A percentile compares a stretch with the other conserved stretches of the same genome.
These are phyloP conservation scores for Elongisporangium prolatum DNA, from an alignment of 352 stramenopile species.

Conservation along the genomic window DNA sequence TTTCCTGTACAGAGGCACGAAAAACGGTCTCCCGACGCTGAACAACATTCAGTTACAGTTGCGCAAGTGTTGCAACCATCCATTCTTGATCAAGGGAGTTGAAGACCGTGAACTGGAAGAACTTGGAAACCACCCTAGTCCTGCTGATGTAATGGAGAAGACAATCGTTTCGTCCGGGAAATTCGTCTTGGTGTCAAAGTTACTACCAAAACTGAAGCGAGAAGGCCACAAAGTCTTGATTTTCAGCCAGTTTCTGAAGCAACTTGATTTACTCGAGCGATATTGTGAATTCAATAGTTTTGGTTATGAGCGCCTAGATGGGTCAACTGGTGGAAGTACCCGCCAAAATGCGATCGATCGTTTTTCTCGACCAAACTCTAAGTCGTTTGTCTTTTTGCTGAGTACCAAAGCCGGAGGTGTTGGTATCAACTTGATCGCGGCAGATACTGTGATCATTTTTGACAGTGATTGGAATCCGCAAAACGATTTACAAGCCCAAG, in stretches of 20 bases:
- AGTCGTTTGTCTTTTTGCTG: slow-evolving; percentile 98
- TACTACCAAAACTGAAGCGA: slow-evolving; percentile 87
- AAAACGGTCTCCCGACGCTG: slow-evolving; percentile 86
- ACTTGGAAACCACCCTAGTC: slow-evolving; percentile 45
- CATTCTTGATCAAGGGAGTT: slow-evolving; percentile 97
- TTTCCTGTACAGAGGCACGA: slow-evolving; percentile 90
- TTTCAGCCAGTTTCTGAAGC: slow-evolving; percentile 94
- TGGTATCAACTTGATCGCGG: slow-evolving; percentile 97
- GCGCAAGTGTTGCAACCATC: slow-evolving; percentile 99
- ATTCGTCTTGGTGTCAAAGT: slow-evolving; percentile 88
- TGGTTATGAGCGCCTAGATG: slow-evolving; percentile 88
- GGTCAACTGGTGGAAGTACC: slow-evolving; percentile 82
- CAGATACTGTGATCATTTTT: slow-evolving; percentile 99
- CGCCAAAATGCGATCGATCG: slow-evolving; percentile 95
- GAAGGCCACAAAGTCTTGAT: slow-evolving; percentile 94
- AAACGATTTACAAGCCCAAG: slow-evolving; percentile 85
- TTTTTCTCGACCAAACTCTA: slow-evolving; percentile 93
- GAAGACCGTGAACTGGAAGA: slow-evolving; percentile 81
- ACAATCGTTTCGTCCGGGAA: slow-evolving; percentile 83
- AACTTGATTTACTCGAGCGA: slow-evolving; percentile 92
- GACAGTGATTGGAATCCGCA: slow-evolving; percentile 99
- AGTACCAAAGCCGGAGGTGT: slow-evolving; percentile 98
- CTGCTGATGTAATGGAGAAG: slow-evolving; percentile 70
- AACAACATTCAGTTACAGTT: slow-evolving; percentile 99
- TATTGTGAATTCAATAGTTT: slow-evolving; percentile 91